A percentile compares a stretch with the other conserved stretches of the same genome.
Conservation (phyloP, 345 rosid genomes). For the Cochlearia excelsa region DNA sequence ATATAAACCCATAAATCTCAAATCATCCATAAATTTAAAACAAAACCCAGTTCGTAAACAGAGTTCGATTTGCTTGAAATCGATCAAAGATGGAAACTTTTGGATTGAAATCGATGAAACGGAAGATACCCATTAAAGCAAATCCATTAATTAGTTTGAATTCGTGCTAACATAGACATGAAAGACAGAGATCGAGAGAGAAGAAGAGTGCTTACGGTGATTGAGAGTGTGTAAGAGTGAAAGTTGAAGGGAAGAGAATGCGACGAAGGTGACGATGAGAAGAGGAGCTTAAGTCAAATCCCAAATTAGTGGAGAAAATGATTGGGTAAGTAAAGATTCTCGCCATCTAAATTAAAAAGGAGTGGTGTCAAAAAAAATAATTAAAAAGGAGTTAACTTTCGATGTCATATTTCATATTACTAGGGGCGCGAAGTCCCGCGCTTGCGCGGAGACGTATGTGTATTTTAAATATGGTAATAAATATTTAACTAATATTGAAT, state of each 20-base stretch:
- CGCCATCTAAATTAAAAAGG: slow-evolving; percentile 21
- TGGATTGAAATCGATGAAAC: slow-evolving; percentile 1
- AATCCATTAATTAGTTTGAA: not conserved
- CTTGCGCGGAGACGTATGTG: too few species aligned
- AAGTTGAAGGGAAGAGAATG: not conserved
- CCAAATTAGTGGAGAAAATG: slow-evolving; percentile 26
- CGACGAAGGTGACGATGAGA: slow-evolving; percentile 15
- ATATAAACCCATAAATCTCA: too few species aligned
- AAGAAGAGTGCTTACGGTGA: slow-evolving; percentile 34
- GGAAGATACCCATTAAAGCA: slow-evolving; percentile 16
- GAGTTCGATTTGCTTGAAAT: slow-evolving; percentile 1
- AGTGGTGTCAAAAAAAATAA: too few species aligned
- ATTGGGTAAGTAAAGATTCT: slow-evolving; percentile 27
- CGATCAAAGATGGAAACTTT: slow-evolving; percentile 23
- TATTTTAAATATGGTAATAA: too few species aligned
- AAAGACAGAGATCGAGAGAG: slow-evolving; percentile 5
- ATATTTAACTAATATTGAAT: too few species aligned
- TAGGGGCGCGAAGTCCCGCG: too few species aligned
- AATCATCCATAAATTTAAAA: not conserved
- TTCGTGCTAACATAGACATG: slow-evolving; percentile 10
- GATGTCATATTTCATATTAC: too few species aligned
- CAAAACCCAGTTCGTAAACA: slow-evolving; percentile 5
- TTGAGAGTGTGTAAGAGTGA: slow-evolving; percentile 16
- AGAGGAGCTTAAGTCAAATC: slow-evolving; percentile 23
- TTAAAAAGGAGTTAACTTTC: too few species aligned